Conservation (phyloP, 1,284 basidiomycete genomes). For the Acaromyces ingoldii region DNA sequence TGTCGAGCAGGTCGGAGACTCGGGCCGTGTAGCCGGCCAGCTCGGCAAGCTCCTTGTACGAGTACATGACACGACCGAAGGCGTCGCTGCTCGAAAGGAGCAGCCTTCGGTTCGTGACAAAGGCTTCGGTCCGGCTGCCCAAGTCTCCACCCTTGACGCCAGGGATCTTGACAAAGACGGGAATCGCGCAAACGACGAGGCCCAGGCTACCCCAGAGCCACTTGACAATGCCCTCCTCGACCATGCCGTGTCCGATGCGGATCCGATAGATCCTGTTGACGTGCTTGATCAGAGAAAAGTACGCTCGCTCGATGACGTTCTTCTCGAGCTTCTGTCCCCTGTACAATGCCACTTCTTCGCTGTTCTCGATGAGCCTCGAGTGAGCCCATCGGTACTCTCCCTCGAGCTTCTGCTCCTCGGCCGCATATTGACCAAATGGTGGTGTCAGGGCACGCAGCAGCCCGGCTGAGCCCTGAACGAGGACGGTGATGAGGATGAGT, state of each 20-base stretch:
- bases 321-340: slow-evolving; percentile 88
- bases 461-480: slow-evolving; percentile 63
- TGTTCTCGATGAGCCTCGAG: slow-evolving; percentile 84
- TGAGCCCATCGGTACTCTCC: slow-evolving; percentile 85
- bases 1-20: slow-evolving; percentile 80
- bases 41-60: slow-evolving; percentile 77
- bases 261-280: slow-evolving; percentile 76
- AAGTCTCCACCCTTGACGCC: slow-evolving; percentile 54
- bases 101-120: slow-evolving; percentile 79
- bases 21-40: slow-evolving; percentile 74
- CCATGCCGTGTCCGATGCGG: slow-evolving; percentile 81
- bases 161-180: slow-evolving; percentile 84
- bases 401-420: slow-evolving; percentile 65
- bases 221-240: slow-evolving; percentile 82
- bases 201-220: slow-evolving; percentile 94
- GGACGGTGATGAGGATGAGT: slow-evolving; percentile 72
- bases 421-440: slow-evolving; percentile 87
- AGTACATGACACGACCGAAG: slow-evolving; percentile 84
- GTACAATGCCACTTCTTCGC: slow-evolving; percentile 90
- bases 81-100: slow-evolving; percentile 90
- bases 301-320: slow-evolving; percentile 83
- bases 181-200: slow-evolving; percentile 84
- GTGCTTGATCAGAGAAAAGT: slow-evolving; percentile 81
- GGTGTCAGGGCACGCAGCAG: slow-evolving; percentile 61
- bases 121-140: slow-evolving; percentile 54